Evolutionary conservation across 2,329 filamentous ascomycete species (phyloP), one percentile per base, ranked within the genome.

Genomic region (Aspergillus caelatus): DNA sequence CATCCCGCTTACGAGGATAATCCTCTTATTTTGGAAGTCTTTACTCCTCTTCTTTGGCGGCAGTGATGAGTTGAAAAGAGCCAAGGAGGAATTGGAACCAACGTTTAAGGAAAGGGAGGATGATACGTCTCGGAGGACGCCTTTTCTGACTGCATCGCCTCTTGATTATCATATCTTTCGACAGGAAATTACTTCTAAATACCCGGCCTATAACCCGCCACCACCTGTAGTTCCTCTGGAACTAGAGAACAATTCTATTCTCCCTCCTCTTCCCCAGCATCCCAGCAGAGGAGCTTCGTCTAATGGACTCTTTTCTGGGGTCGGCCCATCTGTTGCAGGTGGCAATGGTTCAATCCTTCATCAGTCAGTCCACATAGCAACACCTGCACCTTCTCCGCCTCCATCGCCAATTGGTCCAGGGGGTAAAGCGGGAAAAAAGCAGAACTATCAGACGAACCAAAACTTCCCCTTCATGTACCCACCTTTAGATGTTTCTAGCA

Each of bases 381-480:
- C 95, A 1, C 95, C 95, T 0, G 94, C 94, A 0, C 95, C 95
- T 1, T 99, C 95, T 0, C 95, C 95, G 28, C 95, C 95, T 0
- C 95, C 95, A 1, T 97, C 94, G 1, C 95, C 95, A 11, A 90
- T 90, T 39, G 94, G 87, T 1, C 86, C 87, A 3, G 87, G 93
- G 30, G 93, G 93, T 0, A 99, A 98, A 77, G 92, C 91, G 58
- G 94, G 91, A 0, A 99, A 99, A 83, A 99, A 99, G 75, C 95
- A 99, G 74, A 99, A 98, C 70, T 99, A 99, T 72, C 95, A 99
- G 77, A 99, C 95, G 0, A 99, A 99, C 74, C 95, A 99, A 72
- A 95, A 97, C 74, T 98, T 99, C 68, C 95, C 95, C 0, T 98
- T 99, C 74, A 89, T 99, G 81, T 99, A 99, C 70, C 95, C 95